A percentile compares a stretch with the other conserved stretches of the same genome.
Evolutionary conservation across 1,284 basidiomycete species (phyloP).

Genomic region (Cryptococcus maquisensis): DNA sequence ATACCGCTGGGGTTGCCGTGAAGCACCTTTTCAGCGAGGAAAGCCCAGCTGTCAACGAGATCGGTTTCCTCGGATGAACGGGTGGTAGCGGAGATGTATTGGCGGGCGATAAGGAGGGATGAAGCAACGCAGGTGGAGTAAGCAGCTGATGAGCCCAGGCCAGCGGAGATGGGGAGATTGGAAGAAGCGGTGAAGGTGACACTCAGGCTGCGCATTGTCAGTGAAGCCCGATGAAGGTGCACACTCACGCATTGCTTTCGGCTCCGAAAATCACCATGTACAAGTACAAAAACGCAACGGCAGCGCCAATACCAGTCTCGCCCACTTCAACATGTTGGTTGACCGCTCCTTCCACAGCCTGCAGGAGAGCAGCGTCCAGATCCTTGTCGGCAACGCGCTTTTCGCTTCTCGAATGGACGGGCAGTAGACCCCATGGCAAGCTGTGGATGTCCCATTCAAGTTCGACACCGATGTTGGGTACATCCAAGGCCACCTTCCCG

Average conservation of each 20-base stretch:
- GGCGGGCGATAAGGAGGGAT: slow-evolving; percentile 59
- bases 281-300: slow-evolving; percentile 85
- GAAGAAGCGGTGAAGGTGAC: slow-evolving; percentile 79
- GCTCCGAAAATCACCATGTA: slow-evolving; percentile 72
- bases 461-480: slow-evolving; percentile 77
- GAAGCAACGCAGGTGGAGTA: slow-evolving; percentile 84
- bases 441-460: slow-evolving; percentile 73
- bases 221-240: background rate
- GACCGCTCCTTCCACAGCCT: slow-evolving; percentile 56
- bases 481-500: slow-evolving; percentile 68
- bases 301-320: slow-evolving; percentile 56
- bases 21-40: slow-evolving; percentile 90
- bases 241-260: slow-evolving; percentile 57
- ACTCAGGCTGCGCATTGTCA: slow-evolving; percentile 19
- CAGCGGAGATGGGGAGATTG: slow-evolving; percentile 97
- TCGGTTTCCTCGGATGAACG: slow-evolving; percentile 64
- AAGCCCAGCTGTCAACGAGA: slow-evolving; percentile 87
- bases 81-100: slow-evolving; percentile 32
- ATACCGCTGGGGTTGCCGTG: slow-evolving; percentile 98
- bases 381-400: slow-evolving; percentile 56
- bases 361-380: slow-evolving; percentile 66
- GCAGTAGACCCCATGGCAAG: slow-evolving; percentile 78
- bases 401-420: slow-evolving; percentile 53
- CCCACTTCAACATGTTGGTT: slow-evolving; percentile 19
- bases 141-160: slow-evolving; percentile 94